phyloP scores from a whole-genome alignment of 768 basidiomycete species.

The Leccinum obscurum region DNA sequence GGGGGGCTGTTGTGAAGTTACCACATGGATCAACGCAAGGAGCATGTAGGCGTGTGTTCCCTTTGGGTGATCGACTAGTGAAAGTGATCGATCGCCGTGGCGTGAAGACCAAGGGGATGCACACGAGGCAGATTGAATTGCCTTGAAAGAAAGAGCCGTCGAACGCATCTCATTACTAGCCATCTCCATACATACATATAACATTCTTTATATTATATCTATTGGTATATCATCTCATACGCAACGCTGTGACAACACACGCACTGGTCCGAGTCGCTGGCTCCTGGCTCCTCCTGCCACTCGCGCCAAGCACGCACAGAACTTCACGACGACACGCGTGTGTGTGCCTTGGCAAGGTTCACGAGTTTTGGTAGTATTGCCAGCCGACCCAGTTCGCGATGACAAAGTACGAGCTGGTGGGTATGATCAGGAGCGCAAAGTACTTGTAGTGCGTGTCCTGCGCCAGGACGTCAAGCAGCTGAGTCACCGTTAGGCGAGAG shows the following conservation, averaged over 20 bases:
- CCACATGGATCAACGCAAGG: constrained; percentile 26
- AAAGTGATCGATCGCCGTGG: constrained; percentile 21
- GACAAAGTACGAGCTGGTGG: constrained; percentile 82
- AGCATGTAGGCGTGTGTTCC: constrained; percentile 17
- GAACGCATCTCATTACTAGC: neutral
- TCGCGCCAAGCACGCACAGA: neutral
- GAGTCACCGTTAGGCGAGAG: constrained; percentile 20
- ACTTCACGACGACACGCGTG: constrained; percentile 5
- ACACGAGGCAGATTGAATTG: constrained; percentile 28
- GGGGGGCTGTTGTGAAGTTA: constrained; percentile 5
- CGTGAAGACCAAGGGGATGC: constrained; percentile 4
- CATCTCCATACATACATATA: neutral
- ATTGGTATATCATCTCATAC: neutral
- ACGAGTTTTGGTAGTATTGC: constrained; percentile 95
- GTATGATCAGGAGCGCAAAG: constrained; percentile 73
- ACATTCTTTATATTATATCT: neutral
- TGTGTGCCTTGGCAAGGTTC: constrained; percentile 22
- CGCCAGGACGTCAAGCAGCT: constrained; percentile 67
- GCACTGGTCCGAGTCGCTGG: neutral
- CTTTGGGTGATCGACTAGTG: constrained; percentile 17
- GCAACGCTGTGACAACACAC: neutral
- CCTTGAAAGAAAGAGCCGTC: constrained; percentile 4
- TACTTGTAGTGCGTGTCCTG: constrained; percentile 91
- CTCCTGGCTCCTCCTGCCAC: neutral
- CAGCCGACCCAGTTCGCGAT: constrained; percentile 99